Conservation (phyloP, 1,284 basidiomycete species). For the Irpex lacteus region DNA sequence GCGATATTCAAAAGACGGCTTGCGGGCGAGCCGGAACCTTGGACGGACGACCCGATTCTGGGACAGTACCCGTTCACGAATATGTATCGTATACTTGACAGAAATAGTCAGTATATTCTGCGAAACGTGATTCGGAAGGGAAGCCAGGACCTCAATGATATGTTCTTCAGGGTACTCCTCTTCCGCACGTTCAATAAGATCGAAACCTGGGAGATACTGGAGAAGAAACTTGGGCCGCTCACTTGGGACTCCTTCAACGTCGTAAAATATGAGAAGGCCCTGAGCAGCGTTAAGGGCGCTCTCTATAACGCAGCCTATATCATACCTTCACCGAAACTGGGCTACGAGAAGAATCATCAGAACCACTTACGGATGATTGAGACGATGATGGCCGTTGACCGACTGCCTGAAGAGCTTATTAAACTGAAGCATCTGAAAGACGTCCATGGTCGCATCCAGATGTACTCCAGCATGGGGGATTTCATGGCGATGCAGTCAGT, state of each 20-base stretch:
- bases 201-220: conserved; percentile 40
- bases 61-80: conserved; percentile 38
- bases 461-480: conserved; percentile 38
- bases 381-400: conserved; percentile 35
- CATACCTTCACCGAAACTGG: conserved; percentile 38
- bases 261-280: conserved; percentile 31
- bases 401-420: conserved; percentile 30
- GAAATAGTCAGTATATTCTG: conserved; percentile 40
- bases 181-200: conserved; percentile 41
- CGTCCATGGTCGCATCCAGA: conserved; percentile 32
- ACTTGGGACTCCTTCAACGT: conserved; percentile 35
- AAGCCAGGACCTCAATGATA: conserved; percentile 33
- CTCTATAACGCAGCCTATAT: conserved; percentile 40
- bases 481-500: conserved; percentile 40
- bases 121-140: conserved; percentile 37
- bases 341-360: conserved; percentile 26
- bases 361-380: conserved; percentile 37
- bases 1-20: conserved; percentile 30
- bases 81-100: conserved; percentile 41
- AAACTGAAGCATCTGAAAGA: conserved; percentile 34
- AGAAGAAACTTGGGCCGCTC: conserved; percentile 29
- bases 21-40: conserved; percentile 30
- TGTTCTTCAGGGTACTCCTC: conserved; percentile 41
- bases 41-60: conserved; percentile 38
- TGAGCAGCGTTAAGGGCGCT: conserved; percentile 24